Conservation (phyloP, 306 rosid species). For the Cucumis melo region DNA sequence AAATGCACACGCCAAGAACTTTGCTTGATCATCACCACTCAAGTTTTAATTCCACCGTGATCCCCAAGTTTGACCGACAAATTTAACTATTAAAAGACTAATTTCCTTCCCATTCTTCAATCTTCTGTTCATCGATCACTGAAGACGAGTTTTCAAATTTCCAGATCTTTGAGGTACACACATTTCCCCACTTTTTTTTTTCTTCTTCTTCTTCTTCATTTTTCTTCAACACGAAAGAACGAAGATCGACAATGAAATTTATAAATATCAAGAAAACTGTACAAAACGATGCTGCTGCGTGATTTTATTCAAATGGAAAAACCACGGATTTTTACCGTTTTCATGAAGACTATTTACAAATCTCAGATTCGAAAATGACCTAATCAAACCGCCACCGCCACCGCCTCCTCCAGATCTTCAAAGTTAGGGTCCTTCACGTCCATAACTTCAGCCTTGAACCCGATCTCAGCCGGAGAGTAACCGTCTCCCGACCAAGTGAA, state of each 20-base stretch:
- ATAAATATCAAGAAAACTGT: background rate
- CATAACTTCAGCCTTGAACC: constrained; percentile 17
- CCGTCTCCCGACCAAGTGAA: constrained; percentile 75
- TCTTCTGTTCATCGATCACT: too few relatives aligned
- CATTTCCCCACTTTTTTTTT: background rate
- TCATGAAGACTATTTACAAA: background rate
- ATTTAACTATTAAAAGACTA: background rate
- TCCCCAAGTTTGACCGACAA: background rate
- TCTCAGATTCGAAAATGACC: background rate
- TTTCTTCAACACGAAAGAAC: background rate
- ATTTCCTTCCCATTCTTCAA: too few relatives aligned
- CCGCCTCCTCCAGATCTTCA: constrained; percentile 49
- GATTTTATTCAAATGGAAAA: background rate
- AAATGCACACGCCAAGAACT: background rate
- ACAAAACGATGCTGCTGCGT: background rate
- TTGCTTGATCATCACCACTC: background rate
- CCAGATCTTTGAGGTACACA: background rate
- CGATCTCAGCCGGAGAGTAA: constrained; percentile 38
- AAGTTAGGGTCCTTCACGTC: constrained; percentile 73
- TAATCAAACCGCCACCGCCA: constrained; percentile 8
- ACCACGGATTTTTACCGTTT: background rate
- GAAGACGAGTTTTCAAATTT: background rate
- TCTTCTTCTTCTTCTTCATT: background rate
- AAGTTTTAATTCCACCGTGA: background rate
- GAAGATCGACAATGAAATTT: background rate